Evolutionary conservation across 768 basidiomycete species (phyloP), one percentile per base, ranked within the genome.

Genomic region (Pleurotus tuber-regium): DNA sequence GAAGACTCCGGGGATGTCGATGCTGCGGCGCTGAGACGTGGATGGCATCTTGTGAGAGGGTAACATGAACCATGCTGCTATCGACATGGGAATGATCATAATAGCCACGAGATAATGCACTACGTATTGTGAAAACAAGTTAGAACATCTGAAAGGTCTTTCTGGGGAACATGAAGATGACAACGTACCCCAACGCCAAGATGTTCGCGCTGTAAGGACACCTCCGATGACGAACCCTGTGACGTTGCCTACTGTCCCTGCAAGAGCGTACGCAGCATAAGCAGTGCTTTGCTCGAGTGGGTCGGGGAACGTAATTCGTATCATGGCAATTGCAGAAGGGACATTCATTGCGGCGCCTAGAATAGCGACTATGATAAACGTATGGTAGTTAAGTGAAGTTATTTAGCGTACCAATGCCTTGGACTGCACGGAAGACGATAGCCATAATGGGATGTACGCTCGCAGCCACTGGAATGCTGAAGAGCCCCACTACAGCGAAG

Each of bases 41-140:
- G 35, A n/a, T 14, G 36, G 10, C 11, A 21, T 18, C 16, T 25
- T 53, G 30, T 36, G 24, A 5, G 24, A 9, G 10, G 57, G 57
- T n/a, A 58, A 21, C 14, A 56, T 47, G 16, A 57, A 50, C 55
- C 47, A 56, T 14, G 52, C 38, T 6, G 42, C 36, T 10, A 57
- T 4, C 7, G 57, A 19, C 25, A 52, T 38, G 2, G 56, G 57
- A 11, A 59, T 43, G 16, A 66, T 57, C 36, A 78, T 43, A 25
- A 77, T 67, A 4, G 72, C 69, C 23, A 70, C 57, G 42, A 74
- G 63, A 58, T 73, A 77, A 59, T 80, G 79, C 19, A 77, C 54
- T 57, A 21, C 7, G 11, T 11, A 23, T 12, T 8, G 23, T 12
- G 44, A 18, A 14, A 24, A 11, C 35, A 52, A 24, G n/a, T 12